Conservation (phyloP, 805 yeast species). For the Kluyveromyces siamensis region DNA sequence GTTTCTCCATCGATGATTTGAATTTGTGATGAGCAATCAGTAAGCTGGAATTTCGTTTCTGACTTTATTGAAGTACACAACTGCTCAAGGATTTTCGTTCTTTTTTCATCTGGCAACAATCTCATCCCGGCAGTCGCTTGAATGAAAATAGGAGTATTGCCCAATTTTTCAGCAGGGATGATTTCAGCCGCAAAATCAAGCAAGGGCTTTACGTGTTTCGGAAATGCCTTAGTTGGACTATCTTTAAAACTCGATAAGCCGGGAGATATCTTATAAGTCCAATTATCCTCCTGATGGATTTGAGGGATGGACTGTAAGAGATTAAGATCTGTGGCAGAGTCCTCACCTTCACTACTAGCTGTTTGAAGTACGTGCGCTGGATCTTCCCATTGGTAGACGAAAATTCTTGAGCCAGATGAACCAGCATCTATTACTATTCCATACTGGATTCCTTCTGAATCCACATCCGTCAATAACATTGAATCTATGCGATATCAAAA, state of each 20-base stretch:
- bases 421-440: constrained; percentile 95
- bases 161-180: constrained; percentile 53
- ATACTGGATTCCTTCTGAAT: constrained; percentile 32
- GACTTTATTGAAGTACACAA: constrained; percentile 51
- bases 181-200: constrained; percentile 59
- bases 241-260: constrained; percentile 70
- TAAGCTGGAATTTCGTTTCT: constrained; percentile 45
- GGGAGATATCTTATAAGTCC: constrained; percentile 70
- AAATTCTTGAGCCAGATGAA: constrained; percentile 86
- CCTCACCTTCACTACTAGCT: constrained; percentile 10
- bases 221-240: constrained; percentile 52
- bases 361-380: constrained; percentile 21
- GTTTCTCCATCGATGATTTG: constrained; percentile 88
- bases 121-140: constrained; percentile 98
- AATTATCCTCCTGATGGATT: constrained; percentile 50
- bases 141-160: constrained; percentile 77
- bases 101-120: constrained; percentile 47
- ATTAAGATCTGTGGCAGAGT: constrained; percentile 14
- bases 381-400: constrained; percentile 74
- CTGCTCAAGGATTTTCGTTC: constrained; percentile 42
- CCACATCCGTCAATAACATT: neutral
- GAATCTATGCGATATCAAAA: neutral
- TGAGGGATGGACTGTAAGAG: constrained; percentile 55
- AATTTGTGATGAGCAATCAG: constrained; percentile 59
- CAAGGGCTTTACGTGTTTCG: constrained; percentile 55